phyloP scores from a whole-genome alignment of 805 yeast species.

The Starmerella vaccinii region DNA sequence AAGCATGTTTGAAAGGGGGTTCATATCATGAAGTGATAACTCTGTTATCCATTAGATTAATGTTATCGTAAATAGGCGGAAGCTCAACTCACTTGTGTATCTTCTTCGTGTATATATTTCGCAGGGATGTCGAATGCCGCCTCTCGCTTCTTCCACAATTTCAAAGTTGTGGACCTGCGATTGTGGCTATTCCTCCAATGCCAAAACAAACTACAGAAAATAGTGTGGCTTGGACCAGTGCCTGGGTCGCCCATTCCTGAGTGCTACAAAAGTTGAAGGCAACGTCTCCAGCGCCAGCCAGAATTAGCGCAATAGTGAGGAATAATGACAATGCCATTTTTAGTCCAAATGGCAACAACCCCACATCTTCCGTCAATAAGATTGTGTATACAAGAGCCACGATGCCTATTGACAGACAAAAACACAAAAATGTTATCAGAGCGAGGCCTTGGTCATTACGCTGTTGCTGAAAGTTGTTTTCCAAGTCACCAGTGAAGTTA shows the following conservation, averaged over 20 bases:
- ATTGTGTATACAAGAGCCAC: slow-evolving; percentile 38
- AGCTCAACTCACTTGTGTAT: no score
- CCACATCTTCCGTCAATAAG: slow-evolving; percentile 30
- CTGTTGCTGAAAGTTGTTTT: neutral
- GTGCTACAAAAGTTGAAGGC: slow-evolving; percentile 37
- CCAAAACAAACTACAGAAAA: slow-evolving; percentile 36
- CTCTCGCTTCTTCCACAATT: neutral
- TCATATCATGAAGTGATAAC: no score
- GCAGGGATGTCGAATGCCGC: no score
- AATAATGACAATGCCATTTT: slow-evolving; percentile 23
- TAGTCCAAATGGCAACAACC: slow-evolving; percentile 25
- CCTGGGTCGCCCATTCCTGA: slow-evolving; percentile 37
- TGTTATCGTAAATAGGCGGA: no score
- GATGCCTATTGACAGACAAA: slow-evolving; percentile 32
- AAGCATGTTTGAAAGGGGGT: no score
- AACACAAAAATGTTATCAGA: slow-evolving; percentile 37
- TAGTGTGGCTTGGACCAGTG: slow-evolving; percentile 37
- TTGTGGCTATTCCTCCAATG: slow-evolving; percentile 36
- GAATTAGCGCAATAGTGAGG: slow-evolving; percentile 35
- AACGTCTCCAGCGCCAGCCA: slow-evolving; percentile 38
- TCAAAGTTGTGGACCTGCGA: slow-evolving; percentile 3
- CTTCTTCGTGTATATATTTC: no score
- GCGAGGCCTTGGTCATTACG: slow-evolving; percentile 38
- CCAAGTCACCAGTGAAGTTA: neutral
- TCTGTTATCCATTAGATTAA: no score